These are phyloP conservation scores for Thielaviopsis populi DNA, from an alignment of 2,329 filamentous ascomycete genomes.

Conservation along the genomic window DNA sequence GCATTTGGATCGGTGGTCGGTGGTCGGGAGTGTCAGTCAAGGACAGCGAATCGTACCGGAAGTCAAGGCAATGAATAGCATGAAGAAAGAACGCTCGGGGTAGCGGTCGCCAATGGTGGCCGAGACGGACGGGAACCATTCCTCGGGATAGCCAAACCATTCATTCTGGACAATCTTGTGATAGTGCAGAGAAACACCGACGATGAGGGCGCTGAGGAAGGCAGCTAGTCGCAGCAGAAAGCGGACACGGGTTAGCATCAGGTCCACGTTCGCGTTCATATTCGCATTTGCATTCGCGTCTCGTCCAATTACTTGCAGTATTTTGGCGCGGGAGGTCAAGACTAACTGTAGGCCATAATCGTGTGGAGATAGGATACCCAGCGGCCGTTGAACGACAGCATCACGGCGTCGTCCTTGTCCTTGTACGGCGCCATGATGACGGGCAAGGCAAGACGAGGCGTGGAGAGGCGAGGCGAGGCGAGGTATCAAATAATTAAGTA, in stretches of 20 bases:
- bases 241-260: constrained; percentile 2
- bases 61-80: constrained; percentile 92
- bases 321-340: background rate
- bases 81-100: constrained; percentile 91
- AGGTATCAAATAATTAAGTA: background rate
- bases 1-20: background rate
- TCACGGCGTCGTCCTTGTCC: constrained; percentile 47
- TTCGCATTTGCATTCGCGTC: background rate
- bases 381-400: constrained; percentile 60
- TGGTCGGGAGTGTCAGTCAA: background rate
- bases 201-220: constrained; percentile 71
- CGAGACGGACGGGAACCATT: constrained; percentile 95
- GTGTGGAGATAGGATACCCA: constrained; percentile 90
- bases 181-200: constrained; percentile 74
- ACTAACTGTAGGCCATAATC: constrained; percentile 59
- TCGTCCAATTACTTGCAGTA: background rate
- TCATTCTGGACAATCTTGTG: constrained; percentile 97
- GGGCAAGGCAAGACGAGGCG: background rate
- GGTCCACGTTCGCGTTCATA: background rate
- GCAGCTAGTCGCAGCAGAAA: constrained; percentile 39
- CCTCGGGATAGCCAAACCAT: constrained; percentile 81
- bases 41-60: constrained; percentile 43
- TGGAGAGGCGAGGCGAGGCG: background rate
- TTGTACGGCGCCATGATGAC: constrained; percentile 40
- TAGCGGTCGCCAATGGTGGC: constrained; percentile 95